These are phyloP conservation scores for Raphanus sativus DNA, from an alignment of 345 rosid species.

Conservation along the genomic window DNA sequence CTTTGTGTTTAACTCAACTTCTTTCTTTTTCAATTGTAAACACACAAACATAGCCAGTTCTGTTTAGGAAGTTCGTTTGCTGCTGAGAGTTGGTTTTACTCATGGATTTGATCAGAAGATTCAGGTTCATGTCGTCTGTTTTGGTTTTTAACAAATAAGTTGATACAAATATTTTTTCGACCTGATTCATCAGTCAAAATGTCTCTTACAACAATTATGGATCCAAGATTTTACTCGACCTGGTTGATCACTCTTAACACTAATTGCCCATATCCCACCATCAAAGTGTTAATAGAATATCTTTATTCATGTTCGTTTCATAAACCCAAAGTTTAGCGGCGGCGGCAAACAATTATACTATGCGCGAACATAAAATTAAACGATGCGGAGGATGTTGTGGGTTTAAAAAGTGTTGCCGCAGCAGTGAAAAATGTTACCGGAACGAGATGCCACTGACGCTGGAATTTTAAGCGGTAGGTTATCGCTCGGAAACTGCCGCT, in stretches of 20 bases:
- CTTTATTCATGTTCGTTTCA: too few species aligned
- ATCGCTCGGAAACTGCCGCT: too few species aligned
- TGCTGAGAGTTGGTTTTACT: slow-evolving; percentile 1
- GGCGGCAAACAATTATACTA: too few species aligned
- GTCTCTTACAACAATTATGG: not conserved
- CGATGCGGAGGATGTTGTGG: too few species aligned
- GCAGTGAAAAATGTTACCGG: too few species aligned
- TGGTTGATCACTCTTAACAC: not conserved
- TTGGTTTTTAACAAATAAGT: not conserved
- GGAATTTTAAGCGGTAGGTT: not conserved
- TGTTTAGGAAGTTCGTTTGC: slow-evolving; percentile 2
- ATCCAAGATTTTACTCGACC: not conserved
- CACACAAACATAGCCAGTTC: not conserved
- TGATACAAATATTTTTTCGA: not conserved
- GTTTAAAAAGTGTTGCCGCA: too few species aligned
- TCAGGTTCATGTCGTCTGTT: not conserved
- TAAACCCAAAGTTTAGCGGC: too few species aligned
- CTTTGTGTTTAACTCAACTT: not conserved
- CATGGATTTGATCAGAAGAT: slow-evolving; percentile 3
- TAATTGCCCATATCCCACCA: not conserved
- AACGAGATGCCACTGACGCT: too few species aligned
- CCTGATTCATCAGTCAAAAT: slow-evolving; percentile 3
- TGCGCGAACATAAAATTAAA: too few species aligned
- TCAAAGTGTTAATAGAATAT: not conserved
- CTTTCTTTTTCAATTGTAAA: not conserved